A percentile compares a stretch with the other conserved stretches of the same genome.
phyloP scores from a whole-genome alignment of 1,139 yeast species.

The Magnusiomyces tetraspermus region DNA sequence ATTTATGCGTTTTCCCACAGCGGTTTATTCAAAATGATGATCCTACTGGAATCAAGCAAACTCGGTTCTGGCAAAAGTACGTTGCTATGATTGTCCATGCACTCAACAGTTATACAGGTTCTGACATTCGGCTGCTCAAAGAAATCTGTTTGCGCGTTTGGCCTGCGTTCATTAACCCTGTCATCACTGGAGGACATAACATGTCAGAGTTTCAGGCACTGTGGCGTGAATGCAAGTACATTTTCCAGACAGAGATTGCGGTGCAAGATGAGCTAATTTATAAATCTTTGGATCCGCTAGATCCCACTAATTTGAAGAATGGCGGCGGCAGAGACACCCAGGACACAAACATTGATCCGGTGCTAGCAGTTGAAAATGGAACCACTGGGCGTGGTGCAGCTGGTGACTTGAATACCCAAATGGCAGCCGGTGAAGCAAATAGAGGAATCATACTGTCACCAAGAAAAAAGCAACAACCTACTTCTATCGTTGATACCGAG shows the following conservation, averaged over 20 bases:
- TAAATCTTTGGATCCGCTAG: conserved; percentile 5
- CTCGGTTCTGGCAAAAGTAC: conserved; percentile 18
- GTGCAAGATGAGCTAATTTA: conserved; percentile 26
- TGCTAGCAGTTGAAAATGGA: neutral
- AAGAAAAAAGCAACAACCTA: no score
- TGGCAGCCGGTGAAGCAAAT: neutral
- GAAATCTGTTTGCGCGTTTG: conserved; percentile 42
- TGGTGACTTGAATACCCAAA: neutral
- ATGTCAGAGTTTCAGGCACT: conserved; percentile 40
- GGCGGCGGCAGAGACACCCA: neutral
- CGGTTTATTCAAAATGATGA: conserved; percentile 2
- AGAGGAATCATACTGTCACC: neutral
- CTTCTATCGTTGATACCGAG: no score
- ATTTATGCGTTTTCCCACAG: conserved; percentile 12
- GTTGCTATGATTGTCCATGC: conserved; percentile 41
- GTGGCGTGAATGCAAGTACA: conserved; percentile 38
- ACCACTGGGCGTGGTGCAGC: neutral
- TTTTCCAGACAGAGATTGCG: conserved; percentile 38
- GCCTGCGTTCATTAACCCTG: conserved; percentile 42
- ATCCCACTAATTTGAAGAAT: neutral
- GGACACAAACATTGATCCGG: neutral
- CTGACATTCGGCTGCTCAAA: conserved; percentile 39
- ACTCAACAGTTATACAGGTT: conserved; percentile 44
- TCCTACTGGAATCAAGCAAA: conserved; percentile 5
- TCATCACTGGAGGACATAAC: conserved; percentile 31